A percentile compares a stretch with the other conserved stretches of the same genome.
phyloP scores from a whole-genome alignment of 495 filamentous ascomycete genomes.

The Penicillium pancosmium region DNA sequence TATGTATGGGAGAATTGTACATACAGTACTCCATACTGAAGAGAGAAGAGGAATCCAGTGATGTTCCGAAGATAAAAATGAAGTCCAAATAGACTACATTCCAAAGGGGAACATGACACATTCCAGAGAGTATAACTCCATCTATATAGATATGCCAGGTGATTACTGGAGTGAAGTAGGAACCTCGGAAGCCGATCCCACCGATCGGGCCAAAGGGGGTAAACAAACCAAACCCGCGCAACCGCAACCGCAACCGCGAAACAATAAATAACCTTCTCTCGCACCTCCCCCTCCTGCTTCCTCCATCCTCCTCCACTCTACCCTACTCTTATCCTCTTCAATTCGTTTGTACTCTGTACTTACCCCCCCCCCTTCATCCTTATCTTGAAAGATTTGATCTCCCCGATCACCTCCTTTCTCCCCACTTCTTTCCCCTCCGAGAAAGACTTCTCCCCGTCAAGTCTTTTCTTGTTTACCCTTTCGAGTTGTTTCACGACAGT shows the following conservation, averaged over 20 bases:
- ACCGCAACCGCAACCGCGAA: conserved; percentile 2
- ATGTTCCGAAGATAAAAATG: background rate
- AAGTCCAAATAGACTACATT: conserved; percentile 2
- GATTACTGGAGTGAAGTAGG: background rate
- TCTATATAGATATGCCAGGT: background rate
- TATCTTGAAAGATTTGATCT: conserved; percentile 29
- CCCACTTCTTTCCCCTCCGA: conserved; percentile 26
- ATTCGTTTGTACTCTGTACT: conserved; percentile 21
- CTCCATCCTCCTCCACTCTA: conserved; percentile 8
- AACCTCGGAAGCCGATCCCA: conserved; percentile 23
- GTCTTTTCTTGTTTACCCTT: conserved; percentile 95
- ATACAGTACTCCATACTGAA: background rate
- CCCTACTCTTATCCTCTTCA: conserved; percentile 10
- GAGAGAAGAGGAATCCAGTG: background rate
- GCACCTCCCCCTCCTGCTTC: background rate
- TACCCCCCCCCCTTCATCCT: conserved; percentile 24
- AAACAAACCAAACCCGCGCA: conserved; percentile 23
- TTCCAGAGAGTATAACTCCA: conserved; percentile 7
- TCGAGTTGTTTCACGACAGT: conserved; percentile 70
- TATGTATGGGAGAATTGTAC: background rate
- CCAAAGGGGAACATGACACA: conserved; percentile 3
- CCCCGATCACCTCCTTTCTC: conserved; percentile 22
- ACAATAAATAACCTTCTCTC: conserved; percentile 25
- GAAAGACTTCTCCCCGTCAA: conserved; percentile 50
- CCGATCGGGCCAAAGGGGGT: conserved; percentile 22